phyloP scores from a whole-genome alignment of 129 eudicot species.

The Centrapalus pauciflorus region DNA sequence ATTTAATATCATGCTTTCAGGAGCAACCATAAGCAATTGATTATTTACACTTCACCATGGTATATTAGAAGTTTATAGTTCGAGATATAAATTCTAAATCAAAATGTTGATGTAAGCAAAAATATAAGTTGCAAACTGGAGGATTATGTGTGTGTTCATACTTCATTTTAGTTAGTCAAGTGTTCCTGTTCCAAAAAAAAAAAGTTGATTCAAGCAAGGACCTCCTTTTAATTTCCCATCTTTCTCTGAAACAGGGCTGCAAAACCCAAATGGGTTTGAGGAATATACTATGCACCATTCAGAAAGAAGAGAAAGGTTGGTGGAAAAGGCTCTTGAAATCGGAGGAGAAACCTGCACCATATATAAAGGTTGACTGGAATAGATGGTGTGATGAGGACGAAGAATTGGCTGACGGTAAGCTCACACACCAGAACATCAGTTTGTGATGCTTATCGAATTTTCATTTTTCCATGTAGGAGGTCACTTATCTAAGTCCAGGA shows the following conservation, averaged over 20 bases:
- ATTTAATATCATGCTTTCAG: too few relatives aligned
- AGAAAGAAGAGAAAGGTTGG: constrained; percentile 80
- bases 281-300: constrained; percentile 68
- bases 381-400: constrained; percentile 94
- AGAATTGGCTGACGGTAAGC: constrained; percentile 56
- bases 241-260: constrained; percentile 47
- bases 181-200: too few relatives aligned
- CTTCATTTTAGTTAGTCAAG: too few relatives aligned
- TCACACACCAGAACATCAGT: constrained; percentile 12
- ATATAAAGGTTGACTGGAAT: constrained; percentile 92
- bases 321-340: constrained; percentile 79
- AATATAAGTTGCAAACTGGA: too few relatives aligned
- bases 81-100: too few relatives aligned
- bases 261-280: constrained; percentile 72
- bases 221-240: not conserved
- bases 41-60: too few relatives aligned
- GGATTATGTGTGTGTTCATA: too few relatives aligned
- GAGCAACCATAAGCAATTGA: too few relatives aligned
- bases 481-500: not conserved
- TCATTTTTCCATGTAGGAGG: not conserved
- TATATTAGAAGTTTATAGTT: too few relatives aligned
- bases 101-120: too few relatives aligned
- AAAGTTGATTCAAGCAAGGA: too few relatives aligned
- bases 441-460: not conserved
- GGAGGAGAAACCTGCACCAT: constrained; percentile 77